Evolutionary conservation across 805 yeast genomes (phyloP).

Genomic region (Nakazawaea pomicola): DNA sequence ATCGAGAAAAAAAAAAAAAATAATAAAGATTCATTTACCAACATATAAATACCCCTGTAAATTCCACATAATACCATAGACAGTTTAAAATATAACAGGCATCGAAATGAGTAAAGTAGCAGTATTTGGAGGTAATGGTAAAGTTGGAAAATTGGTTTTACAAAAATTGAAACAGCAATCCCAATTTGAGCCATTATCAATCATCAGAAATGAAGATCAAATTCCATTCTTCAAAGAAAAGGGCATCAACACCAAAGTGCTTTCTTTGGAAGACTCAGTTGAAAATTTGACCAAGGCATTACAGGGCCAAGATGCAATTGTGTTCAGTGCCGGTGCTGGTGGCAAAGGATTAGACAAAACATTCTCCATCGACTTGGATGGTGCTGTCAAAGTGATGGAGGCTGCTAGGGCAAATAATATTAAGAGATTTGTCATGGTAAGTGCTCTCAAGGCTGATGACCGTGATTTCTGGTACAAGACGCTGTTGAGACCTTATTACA

Average conservation of each 20-base stretch:
- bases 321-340: slow-evolving; percentile 60
- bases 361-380: slow-evolving; percentile 56
- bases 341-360: slow-evolving; percentile 44
- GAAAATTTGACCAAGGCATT: slow-evolving; percentile 31
- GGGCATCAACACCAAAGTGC: slow-evolving; percentile 32
- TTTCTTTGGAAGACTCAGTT: slow-evolving; percentile 33
- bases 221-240: slow-evolving; percentile 30
- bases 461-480: slow-evolving; percentile 38
- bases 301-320: slow-evolving; percentile 48
- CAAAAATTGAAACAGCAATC: slow-evolving; percentile 24
- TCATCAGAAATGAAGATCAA: slow-evolving; percentile 44
- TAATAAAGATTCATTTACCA: no score
- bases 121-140: slow-evolving; percentile 60
- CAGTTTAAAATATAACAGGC: no score
- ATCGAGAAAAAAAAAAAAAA: no score
- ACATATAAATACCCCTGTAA: no score
- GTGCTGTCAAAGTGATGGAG: slow-evolving; percentile 52
- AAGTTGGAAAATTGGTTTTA: slow-evolving; percentile 46
- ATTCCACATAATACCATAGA: no score
- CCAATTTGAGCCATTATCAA: slow-evolving; percentile 35
- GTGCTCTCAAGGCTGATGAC: slow-evolving; percentile 52
- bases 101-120: slow-evolving; percentile 28
- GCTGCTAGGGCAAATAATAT: slow-evolving; percentile 42
- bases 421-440: slow-evolving; percentile 44
- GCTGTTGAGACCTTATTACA: slow-evolving; percentile 43